Evolutionary conservation across 2,329 filamentous ascomycete species (phyloP), one percentile per base, ranked within the genome.

Genomic region (Penicillium sp.): DNA sequence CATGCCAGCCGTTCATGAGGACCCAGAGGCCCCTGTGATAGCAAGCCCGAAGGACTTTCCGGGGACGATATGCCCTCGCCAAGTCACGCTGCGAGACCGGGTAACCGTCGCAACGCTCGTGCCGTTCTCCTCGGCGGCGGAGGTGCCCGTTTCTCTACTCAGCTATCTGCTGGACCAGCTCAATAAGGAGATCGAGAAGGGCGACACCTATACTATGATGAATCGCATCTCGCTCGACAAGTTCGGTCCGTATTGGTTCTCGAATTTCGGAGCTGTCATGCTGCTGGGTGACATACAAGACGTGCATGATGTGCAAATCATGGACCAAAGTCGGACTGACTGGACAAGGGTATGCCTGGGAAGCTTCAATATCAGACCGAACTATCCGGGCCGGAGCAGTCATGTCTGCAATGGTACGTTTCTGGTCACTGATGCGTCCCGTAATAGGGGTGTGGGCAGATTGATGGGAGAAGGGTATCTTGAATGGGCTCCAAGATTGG

Each of bases 281-380:
- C 79, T 96, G 21, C 79, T 94, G 43, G 91, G 91, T 56, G 84
- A 87, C 65, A 84, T 93, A 57, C 82, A 84, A 52, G 81, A 80
- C 56, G 76, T 82, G 24, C 81, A 84, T 55, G 84, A 87, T 56
- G 72, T 77, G 3, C 69, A 71, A 48, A 59, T 66, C 11, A 73
- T 73, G 74, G 81, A 70, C 73, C 83, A 59, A 65, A 79, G 64
- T 74, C 85, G 74, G 73, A 80, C 72, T 62, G 89, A 93, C 72
- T 96, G 91, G 91, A 83, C 85, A 62, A 86, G 86, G 67, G 81
- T 88, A 65, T 96, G 91, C 66, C 77, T 96, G 45, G 91, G 91
- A 57, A 95, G 90, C 75, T 96, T 96, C 75, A 95, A 94, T 75
- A 89, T 96, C 79, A 92, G 94, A 76, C 91, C 91, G 48, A 96